These are phyloP conservation scores for Niveomyces coronatus DNA, from an alignment of 2,329 filamentous ascomycete genomes.

Conservation along the genomic window DNA sequence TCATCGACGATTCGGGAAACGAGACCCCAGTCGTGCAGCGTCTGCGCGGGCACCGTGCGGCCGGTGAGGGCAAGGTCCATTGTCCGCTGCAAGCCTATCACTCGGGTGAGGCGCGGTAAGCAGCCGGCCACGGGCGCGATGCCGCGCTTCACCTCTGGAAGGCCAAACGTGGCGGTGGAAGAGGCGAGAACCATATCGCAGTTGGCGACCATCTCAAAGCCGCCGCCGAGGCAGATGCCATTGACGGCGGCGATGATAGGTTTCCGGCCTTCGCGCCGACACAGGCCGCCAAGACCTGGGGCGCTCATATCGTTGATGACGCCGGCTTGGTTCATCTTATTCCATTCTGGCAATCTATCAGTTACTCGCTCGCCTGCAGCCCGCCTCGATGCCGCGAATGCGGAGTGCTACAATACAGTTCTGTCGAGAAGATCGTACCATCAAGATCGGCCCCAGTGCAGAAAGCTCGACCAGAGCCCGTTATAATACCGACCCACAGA, in stretches of 20 bases:
- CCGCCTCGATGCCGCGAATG: too few species aligned
- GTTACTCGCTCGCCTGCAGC: too few species aligned
- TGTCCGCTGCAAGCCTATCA: conserved; percentile 53
- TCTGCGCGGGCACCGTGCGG: conserved; percentile 42
- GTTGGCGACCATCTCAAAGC: conserved; percentile 59
- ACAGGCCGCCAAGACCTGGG: conserved; percentile 44
- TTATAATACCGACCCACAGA: neutral
- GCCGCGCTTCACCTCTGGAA: conserved; percentile 61
- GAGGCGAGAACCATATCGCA: conserved; percentile 58
- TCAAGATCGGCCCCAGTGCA: conserved; percentile 4
- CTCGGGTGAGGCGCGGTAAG: conserved; percentile 52
- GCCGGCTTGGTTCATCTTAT: neutral
- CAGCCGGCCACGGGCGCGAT: conserved; percentile 61
- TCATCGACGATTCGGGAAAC: conserved; percentile 19
- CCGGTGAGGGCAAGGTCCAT: conserved; percentile 59
- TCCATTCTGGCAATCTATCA: conserved; percentile 4
- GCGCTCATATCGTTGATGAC: conserved; percentile 3
- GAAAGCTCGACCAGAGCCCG: neutral
- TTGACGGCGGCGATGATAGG: conserved; percentile 67
- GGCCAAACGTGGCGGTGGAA: conserved; percentile 44
- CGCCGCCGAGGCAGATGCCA: conserved; percentile 61
- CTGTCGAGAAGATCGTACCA: neutral
- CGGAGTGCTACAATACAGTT: too few species aligned
- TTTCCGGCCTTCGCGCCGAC: conserved; percentile 56
- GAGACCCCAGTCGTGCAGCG: conserved; percentile 14